These are phyloP conservation scores for Hypsizygus marmoreus DNA, from an alignment of 768 basidiomycete genomes.

Conservation along the genomic window DNA sequence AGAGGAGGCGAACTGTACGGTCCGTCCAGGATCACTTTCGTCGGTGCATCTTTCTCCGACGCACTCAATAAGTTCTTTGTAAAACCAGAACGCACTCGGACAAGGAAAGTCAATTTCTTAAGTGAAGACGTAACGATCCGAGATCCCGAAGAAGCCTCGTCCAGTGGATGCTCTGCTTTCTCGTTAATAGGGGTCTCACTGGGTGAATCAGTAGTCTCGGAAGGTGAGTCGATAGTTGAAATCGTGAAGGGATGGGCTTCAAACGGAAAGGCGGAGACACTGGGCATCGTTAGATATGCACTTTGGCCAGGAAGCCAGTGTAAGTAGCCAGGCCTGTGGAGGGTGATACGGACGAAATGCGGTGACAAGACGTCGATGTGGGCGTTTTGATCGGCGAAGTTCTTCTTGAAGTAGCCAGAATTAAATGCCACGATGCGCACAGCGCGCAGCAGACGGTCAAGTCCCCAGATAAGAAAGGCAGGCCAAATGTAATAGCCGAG, in stretches of 20 bases:
- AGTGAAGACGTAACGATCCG: slow-evolving; percentile 10
- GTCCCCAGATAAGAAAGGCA: slow-evolving; percentile 52
- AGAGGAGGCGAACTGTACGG: slow-evolving; percentile 53
- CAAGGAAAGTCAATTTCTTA: slow-evolving; percentile 56
- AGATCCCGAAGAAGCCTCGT: neutral
- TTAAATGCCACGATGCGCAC: slow-evolving; percentile 47
- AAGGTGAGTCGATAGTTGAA: slow-evolving; percentile 37
- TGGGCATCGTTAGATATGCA: slow-evolving; percentile 51
- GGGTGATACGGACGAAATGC: slow-evolving; percentile 47
- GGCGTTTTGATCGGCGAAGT: slow-evolving; percentile 33
- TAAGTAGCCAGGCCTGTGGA: slow-evolving; percentile 38
- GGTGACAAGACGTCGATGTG: slow-evolving; percentile 44
- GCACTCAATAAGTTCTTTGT: slow-evolving; percentile 48
- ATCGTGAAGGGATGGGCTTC: slow-evolving; percentile 70
- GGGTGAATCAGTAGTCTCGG: neutral
- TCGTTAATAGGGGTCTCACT: slow-evolving; percentile 2
- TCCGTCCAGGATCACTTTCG: slow-evolving; percentile 58
- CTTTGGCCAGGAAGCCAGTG: slow-evolving; percentile 58
- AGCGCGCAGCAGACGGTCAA: slow-evolving; percentile 55
- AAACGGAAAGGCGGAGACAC: slow-evolving; percentile 43
- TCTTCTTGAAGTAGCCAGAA: slow-evolving; percentile 35
- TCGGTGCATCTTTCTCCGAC: slow-evolving; percentile 23
- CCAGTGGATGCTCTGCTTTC: neutral
- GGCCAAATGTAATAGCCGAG: slow-evolving; percentile 45
- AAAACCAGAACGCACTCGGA: slow-evolving; percentile 61